These are phyloP conservation scores for Verticillium nonalfalfae DNA, from an alignment of 2,329 filamentous ascomycete species.

Conservation along the genomic window DNA sequence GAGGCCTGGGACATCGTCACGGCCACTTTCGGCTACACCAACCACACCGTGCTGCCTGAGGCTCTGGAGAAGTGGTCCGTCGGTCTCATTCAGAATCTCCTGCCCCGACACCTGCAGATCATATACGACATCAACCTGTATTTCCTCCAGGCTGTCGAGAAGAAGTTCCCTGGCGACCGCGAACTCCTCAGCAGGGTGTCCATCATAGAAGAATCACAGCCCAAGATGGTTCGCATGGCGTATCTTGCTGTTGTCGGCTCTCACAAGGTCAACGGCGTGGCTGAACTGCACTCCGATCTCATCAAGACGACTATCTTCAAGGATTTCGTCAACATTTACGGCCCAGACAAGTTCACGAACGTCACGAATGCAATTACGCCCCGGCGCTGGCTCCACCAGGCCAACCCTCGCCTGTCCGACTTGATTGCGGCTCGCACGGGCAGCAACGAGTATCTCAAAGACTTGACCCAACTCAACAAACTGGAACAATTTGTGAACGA, in stretches of 20 bases:
- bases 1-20: slow-evolving; percentile 80
- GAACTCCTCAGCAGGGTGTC: slow-evolving; percentile 85
- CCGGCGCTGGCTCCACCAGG: slow-evolving; percentile 93
- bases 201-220: slow-evolving; percentile 93
- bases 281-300: slow-evolving; percentile 93
- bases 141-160: slow-evolving; percentile 89
- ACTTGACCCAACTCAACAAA: slow-evolving; percentile 79
- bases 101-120: slow-evolving; percentile 91
- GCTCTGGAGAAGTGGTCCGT: slow-evolving; percentile 99
- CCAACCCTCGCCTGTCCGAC: slow-evolving; percentile 86
- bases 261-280: slow-evolving; percentile 98
- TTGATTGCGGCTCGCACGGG: slow-evolving; percentile 88
- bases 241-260: slow-evolving; percentile 92
- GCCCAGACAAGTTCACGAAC: slow-evolving; percentile 96
- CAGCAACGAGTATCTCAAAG: slow-evolving; percentile 78
- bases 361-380: slow-evolving; percentile 98
- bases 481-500: slow-evolving; percentile 81
- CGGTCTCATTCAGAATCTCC: slow-evolving; percentile 80
- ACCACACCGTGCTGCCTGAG: slow-evolving; percentile 95
- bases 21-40: slow-evolving; percentile 87
- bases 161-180: slow-evolving; percentile 80
- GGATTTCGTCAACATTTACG: slow-evolving; percentile 93
- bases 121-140: slow-evolving; percentile 97
- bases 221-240: slow-evolving; percentile 98
- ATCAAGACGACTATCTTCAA: slow-evolving; percentile 99